These are phyloP conservation scores for Mimosa bimucronata DNA, from an alignment of 306 rosid species.

Conservation along the genomic window DNA sequence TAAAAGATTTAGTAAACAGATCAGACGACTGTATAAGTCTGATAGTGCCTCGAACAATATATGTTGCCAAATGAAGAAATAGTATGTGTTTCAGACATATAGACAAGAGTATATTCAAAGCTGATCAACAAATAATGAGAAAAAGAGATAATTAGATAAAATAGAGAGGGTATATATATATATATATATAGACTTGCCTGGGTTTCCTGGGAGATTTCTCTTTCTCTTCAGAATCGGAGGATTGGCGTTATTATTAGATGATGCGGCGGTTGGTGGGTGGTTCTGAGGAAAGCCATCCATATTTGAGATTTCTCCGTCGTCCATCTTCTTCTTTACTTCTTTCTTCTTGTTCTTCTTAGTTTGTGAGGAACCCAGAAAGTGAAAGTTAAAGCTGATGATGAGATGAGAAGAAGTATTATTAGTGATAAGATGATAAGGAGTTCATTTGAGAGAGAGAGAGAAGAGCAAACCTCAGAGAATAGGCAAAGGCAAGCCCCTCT, in stretches of 20 bases:
- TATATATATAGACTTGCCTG: constrained; percentile 56
- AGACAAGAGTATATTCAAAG: background rate
- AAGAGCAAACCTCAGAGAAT: constrained; percentile 46
- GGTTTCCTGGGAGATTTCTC: constrained; percentile 90
- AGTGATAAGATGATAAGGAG: background rate
- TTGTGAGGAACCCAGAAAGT: constrained; percentile 42
- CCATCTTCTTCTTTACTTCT: constrained; percentile 48
- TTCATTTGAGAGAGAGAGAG: constrained; percentile 38
- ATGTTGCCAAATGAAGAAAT: no score
- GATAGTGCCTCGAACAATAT: no score
- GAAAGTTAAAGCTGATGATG: constrained; percentile 27
- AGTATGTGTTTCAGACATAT: no score
- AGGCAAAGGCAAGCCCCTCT: constrained; percentile 28
- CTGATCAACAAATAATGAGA: background rate
- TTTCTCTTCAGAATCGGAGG: constrained; percentile 71
- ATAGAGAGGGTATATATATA: background rate
- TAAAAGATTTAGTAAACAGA: no score
- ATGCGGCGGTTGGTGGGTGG: constrained; percentile 39
- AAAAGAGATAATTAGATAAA: background rate
- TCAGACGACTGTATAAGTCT: no score
- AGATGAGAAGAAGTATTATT: background rate
- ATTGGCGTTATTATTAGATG: constrained; percentile 29
- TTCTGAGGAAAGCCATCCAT: constrained; percentile 50
- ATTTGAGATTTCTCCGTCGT: constrained; percentile 50
- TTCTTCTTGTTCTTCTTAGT: constrained; percentile 15